These are phyloP conservation scores for Kokia cookei DNA, from an alignment of 441 rosid species.

Conservation along the genomic window DNA sequence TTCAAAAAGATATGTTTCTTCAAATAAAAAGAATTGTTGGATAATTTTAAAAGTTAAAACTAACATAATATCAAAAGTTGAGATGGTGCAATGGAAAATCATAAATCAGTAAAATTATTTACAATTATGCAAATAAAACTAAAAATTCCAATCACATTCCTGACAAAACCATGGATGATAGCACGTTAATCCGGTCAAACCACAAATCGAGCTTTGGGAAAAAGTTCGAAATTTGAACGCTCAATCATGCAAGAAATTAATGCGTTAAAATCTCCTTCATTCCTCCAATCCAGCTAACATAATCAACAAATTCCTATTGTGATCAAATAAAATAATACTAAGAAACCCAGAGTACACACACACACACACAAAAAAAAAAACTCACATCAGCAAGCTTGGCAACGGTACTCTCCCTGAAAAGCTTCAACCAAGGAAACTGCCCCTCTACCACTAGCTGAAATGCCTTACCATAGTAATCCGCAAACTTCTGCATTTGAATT, in stretches of 20 bases:
- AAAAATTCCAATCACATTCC: background rate
- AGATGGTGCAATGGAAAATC: too few relatives aligned
- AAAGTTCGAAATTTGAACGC: background rate
- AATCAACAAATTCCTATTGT: background rate
- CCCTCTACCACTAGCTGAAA: conserved; percentile 56
- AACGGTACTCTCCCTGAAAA: conserved; percentile 62
- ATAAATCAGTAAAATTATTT: too few relatives aligned
- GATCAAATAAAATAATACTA: background rate
- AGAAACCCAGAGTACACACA: background rate
- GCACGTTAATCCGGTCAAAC: background rate
- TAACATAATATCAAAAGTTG: too few relatives aligned
- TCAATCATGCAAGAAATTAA: background rate
- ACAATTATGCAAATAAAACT: background rate
- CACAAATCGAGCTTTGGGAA: background rate
- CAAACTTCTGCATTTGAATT: conserved; percentile 82
- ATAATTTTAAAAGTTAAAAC: too few relatives aligned
- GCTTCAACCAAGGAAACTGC: conserved; percentile 83
- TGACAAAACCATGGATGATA: background rate
- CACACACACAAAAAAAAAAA: background rate
- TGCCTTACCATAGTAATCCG: conserved; percentile 78
- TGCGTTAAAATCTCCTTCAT: background rate
- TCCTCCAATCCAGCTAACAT: background rate
- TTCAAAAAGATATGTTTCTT: too few relatives aligned
- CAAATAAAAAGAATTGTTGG: too few relatives aligned
- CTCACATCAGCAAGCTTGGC: conserved; percentile 77